Percentiles rank a stretch among this genome's conserved stretches.
Conservation (phyloP, 2,329 filamentous ascomycete genomes). For the Chalara sp. region DNA sequence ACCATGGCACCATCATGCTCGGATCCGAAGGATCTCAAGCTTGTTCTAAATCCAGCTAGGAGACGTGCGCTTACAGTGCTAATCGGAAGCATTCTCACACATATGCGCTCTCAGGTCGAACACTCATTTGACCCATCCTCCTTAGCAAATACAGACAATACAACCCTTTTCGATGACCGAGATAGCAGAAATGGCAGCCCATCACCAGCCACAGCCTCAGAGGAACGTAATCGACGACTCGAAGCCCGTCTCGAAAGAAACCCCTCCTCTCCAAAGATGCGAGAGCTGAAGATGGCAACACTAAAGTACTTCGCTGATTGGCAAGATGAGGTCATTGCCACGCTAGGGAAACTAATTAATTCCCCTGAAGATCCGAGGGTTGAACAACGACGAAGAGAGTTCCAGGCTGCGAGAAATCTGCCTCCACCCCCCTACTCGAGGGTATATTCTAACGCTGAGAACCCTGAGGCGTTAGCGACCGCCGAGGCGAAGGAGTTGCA, state of each 20-base stretch:
- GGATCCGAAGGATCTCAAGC: constrained; percentile 25
- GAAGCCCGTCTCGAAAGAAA: constrained; percentile 16
- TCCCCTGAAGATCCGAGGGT: constrained; percentile 39
- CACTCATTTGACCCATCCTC: constrained; percentile 22
- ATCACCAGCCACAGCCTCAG: constrained; percentile 1
- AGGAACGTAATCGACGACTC: constrained; percentile 11
- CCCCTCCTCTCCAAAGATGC: constrained; percentile 15
- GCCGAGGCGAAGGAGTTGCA: constrained; percentile 20
- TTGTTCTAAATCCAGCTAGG: constrained; percentile 45
- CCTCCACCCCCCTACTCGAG: constrained; percentile 17
- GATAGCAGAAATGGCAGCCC: constrained; percentile 5
- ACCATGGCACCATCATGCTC: constrained; percentile 18
- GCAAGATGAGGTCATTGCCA: constrained; percentile 62
- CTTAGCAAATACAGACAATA: constrained; percentile 1
- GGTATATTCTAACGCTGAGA: constrained; percentile 11
- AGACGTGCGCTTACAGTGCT: constrained; percentile 45
- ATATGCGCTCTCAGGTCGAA: constrained; percentile 47
- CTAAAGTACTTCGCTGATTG: constrained; percentile 71
- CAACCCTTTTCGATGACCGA: constrained; percentile 16
- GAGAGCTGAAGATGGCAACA: constrained; percentile 44
- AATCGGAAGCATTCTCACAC: constrained; percentile 43
- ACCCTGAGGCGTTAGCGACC: constrained; percentile 17
- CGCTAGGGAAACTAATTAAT: constrained; percentile 61
- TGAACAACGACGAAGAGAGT: constrained; percentile 35
- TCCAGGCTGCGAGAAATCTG: constrained; percentile 16